Percentiles rank a stretch among this genome's conserved stretches.
phyloP scores from a whole-genome alignment of 1,284 basidiomycete species.

The Psilocybe mexicana region DNA sequence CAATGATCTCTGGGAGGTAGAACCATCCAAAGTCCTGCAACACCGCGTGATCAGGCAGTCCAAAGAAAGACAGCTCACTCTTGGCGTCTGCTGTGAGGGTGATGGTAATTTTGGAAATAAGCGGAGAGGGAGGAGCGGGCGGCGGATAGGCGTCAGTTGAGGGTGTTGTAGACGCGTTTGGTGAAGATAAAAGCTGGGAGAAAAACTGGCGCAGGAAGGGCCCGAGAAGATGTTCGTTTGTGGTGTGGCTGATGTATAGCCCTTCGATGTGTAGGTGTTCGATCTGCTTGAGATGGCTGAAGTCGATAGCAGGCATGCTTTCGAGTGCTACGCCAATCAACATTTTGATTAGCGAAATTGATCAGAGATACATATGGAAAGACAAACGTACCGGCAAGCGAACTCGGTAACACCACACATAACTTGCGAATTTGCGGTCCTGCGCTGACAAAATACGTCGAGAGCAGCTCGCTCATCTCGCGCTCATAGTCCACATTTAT shows the following conservation, averaged over 20 bases:
- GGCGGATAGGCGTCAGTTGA: background rate
- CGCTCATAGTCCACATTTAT: constrained; percentile 16
- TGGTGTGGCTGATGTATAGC: constrained; percentile 10
- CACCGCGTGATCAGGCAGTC: constrained; percentile 17
- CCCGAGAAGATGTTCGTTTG: constrained; percentile 1
- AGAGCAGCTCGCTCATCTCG: constrained; percentile 10
- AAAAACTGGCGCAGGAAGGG: constrained; percentile 16
- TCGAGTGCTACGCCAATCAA: constrained; percentile 3
- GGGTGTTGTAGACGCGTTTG: background rate
- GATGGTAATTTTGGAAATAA: constrained; percentile 12
- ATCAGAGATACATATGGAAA: background rate
- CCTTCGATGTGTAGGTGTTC: constrained; percentile 17
- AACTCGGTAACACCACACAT: constrained; percentile 15
- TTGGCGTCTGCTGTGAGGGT: constrained; percentile 15
- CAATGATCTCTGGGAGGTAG: constrained; percentile 17
- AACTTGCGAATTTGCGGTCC: constrained; percentile 17
- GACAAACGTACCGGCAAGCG: constrained; percentile 11
- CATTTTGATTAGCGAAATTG: background rate
- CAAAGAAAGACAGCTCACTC: constrained; percentile 13
- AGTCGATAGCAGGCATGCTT: constrained; percentile 12
- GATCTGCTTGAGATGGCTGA: constrained; percentile 10
- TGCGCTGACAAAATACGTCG: constrained; percentile 12
- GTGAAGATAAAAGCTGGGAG: constrained; percentile 13
- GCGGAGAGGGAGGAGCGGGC: background rate
- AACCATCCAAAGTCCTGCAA: constrained; percentile 17